phyloP scores from a whole-genome alignment of 2,329 filamentous ascomycete genomes.

The Aspergillus quadrilineatus region DNA sequence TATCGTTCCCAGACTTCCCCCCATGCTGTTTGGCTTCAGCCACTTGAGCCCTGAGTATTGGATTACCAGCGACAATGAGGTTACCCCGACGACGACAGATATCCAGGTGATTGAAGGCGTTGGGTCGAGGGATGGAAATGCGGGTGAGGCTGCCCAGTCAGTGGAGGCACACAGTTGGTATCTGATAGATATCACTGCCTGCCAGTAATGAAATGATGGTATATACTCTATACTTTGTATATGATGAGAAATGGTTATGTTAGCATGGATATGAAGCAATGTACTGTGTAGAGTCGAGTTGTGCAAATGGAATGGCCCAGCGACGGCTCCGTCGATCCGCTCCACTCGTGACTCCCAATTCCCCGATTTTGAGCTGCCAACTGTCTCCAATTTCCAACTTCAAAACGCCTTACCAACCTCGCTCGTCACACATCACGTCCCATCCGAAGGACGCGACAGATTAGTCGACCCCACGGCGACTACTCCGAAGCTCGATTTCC shows the following conservation, averaged over 20 bases:
- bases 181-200: slow-evolving; percentile 28
- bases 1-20: slow-evolving; percentile 40
- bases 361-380: neutral
- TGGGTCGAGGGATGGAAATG: slow-evolving; percentile 35
- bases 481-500: neutral
- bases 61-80: slow-evolving; percentile 35
- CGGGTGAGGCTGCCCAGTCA: slow-evolving; percentile 25
- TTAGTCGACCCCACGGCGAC: neutral
- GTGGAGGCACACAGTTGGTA: slow-evolving; percentile 39
- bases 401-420: neutral
- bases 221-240: neutral
- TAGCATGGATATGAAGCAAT: neutral
- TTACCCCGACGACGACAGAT: slow-evolving; percentile 31
- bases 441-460: neutral
- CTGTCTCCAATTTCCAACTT: neutral
- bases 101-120: slow-evolving; percentile 35
- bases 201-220: slow-evolving; percentile 12
- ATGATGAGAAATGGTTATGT: neutral
- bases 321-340: neutral
- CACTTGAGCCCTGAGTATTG: slow-evolving; percentile 45
- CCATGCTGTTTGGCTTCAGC: slow-evolving; percentile 31
- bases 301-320: neutral
- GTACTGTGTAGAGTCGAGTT: neutral
- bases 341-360: neutral
- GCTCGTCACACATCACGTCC: neutral